phyloP scores from a whole-genome alignment of 1,284 basidiomycete genomes.

The Ustilago tritici region DNA sequence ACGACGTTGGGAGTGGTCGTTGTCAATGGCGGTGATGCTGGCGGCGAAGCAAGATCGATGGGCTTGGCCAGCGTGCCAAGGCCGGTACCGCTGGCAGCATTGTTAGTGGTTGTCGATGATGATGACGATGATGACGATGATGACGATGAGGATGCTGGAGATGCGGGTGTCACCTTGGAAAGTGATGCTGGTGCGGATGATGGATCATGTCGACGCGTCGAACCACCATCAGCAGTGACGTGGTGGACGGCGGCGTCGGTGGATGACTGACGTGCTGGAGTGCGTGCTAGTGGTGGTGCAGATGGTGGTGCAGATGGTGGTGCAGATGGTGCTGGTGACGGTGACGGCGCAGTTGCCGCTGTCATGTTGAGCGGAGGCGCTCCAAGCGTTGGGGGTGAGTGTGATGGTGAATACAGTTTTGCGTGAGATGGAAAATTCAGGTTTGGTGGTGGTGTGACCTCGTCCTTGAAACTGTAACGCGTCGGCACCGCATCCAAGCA shows the following conservation, averaged over 20 bases:
- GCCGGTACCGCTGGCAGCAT: conserved; percentile 13
- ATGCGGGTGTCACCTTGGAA: conserved; percentile 21
- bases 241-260: conserved; percentile 13
- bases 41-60: conserved; percentile 50
- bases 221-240: conserved; percentile 24
- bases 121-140: neutral
- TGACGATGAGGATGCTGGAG: neutral
- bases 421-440: conserved; percentile 16
- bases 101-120: neutral
- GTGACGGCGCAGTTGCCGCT: conserved; percentile 51
- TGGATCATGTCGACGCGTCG: conserved; percentile 49
- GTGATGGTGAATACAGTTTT: conserved; percentile 44
- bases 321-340: conserved; percentile 48
- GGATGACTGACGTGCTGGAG: conserved; percentile 31
- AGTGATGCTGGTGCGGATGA: conserved; percentile 37
- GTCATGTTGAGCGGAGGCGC: conserved; percentile 31
- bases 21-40: conserved; percentile 25
- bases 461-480: conserved; percentile 47
- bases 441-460: conserved; percentile 50
- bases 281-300: conserved; percentile 27
- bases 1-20: conserved; percentile 14
- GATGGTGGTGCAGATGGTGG: conserved; percentile 32
- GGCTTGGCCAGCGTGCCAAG: conserved; percentile 40
- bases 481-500: conserved; percentile 32
- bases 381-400: conserved; percentile 11